A percentile compares a stretch with the other conserved stretches of the same genome.
These are phyloP conservation scores for Pyrenophora graminea DNA, from an alignment of 2,329 filamentous ascomycete species.

Conservation along the genomic window DNA sequence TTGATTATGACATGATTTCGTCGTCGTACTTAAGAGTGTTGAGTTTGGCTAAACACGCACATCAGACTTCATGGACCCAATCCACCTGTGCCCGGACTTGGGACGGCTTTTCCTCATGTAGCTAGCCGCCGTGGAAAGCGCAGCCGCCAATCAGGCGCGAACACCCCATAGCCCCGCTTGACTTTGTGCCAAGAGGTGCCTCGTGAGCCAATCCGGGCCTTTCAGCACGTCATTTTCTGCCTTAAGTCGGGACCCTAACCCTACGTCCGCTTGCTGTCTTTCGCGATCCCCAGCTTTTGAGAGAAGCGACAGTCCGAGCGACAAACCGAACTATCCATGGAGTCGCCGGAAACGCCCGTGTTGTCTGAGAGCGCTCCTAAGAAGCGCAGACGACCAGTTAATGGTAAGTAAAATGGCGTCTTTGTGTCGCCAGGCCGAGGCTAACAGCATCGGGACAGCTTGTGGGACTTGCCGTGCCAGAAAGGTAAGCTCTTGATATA, in stretches of 20 bases:
- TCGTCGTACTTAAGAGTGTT: too few relatives aligned
- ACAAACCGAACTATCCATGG: slow-evolving; percentile 17
- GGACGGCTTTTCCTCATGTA: neutral
- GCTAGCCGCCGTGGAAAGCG: neutral
- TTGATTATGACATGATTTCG: too few relatives aligned
- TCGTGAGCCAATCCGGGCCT: slow-evolving; percentile 11
- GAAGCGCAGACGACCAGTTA: slow-evolving; percentile 33
- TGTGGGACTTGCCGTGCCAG: slow-evolving; percentile 26
- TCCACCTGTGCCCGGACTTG: neutral
- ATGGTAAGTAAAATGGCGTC: slow-evolving; percentile 21
- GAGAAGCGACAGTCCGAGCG: slow-evolving; percentile 18
- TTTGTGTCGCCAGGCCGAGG: neutral
- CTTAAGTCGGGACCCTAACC: slow-evolving; percentile 14
- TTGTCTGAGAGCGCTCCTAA: slow-evolving; percentile 19
- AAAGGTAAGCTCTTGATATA: slow-evolving; percentile 13
- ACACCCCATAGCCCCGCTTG: slow-evolving; percentile 2
- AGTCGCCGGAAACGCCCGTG: slow-evolving; percentile 15
- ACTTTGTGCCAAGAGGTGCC: slow-evolving; percentile 3
- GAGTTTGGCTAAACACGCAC: too few relatives aligned
- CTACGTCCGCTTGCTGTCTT: slow-evolving; percentile 7
- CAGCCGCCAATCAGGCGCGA: neutral
- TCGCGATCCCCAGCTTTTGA: slow-evolving; percentile 10
- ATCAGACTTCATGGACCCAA: too few relatives aligned
- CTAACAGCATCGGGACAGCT: slow-evolving; percentile 16
- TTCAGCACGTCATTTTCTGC: slow-evolving; percentile 18